Evolutionary conservation across 352 stramenopile species (phyloP).

Genomic region (Phytophthora palmivora): DNA sequence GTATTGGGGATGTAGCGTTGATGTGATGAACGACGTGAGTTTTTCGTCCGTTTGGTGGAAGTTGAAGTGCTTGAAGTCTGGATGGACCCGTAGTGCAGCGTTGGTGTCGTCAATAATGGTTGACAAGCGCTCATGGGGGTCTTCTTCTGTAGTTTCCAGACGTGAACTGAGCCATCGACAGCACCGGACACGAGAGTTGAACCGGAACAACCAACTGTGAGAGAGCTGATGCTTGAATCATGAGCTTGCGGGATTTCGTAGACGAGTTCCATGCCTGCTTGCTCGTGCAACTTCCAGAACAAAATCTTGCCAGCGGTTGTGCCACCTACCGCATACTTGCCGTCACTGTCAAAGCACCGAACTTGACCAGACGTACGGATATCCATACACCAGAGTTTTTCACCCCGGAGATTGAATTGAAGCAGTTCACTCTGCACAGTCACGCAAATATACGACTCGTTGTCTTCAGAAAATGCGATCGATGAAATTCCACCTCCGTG

Average conservation of each 20-base stretch:
- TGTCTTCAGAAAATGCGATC: slow-evolving; percentile 59
- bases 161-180: slow-evolving; percentile 64
- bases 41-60: neutral
- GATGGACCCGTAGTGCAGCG: slow-evolving; percentile 27
- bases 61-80: slow-evolving; percentile 19
- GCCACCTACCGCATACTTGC: slow-evolving; percentile 71
- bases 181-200: slow-evolving; percentile 65
- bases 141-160: slow-evolving; percentile 59
- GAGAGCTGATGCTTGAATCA: slow-evolving; percentile 64
- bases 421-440: slow-evolving; percentile 76
- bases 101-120: neutral
- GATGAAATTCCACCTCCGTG: slow-evolving; percentile 54
- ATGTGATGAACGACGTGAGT: neutral
- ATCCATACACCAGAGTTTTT: slow-evolving; percentile 58
- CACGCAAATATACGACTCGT: slow-evolving; percentile 66
- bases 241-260: slow-evolving; percentile 71
- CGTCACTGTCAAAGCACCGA: slow-evolving; percentile 77
- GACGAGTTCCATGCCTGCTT: slow-evolving; percentile 50
- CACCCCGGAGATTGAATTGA: slow-evolving; percentile 59
- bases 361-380: slow-evolving; percentile 61
- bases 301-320: slow-evolving; percentile 67
- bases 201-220: slow-evolving; percentile 62
- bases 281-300: slow-evolving; percentile 72
- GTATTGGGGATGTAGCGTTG: slow-evolving; percentile 20
- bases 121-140: neutral